Evolutionary conservation across 257 asterid species (phyloP), one percentile per base, ranked within the genome.

Genomic region (Ocimum tenuiflorum): DNA sequence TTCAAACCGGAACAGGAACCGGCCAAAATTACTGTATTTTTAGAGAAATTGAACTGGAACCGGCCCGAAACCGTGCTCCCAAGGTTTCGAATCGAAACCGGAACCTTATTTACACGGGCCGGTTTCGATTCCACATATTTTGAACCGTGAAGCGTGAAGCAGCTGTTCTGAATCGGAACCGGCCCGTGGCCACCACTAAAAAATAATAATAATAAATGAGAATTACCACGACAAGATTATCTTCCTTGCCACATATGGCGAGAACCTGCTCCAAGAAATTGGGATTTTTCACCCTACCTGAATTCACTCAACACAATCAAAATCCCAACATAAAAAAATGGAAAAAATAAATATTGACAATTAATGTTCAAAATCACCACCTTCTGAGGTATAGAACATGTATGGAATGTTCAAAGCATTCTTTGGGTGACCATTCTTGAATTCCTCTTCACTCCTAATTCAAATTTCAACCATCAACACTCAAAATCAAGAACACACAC

Each of bases 381-480:
- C 97, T 80, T 76, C 50, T 12, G 94, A 86, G 48, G 95, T 85
- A 66, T 23, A 67, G 60, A 88, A 81, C 96, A 91, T 86, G 63
- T 88, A 91, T 1, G 95, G 86, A 55, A 91, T 73, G 71, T 88
- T 91, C 59, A 83, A 51, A 35, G 97, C 72, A 29, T 82, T 84
- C 67, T 83, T 77, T 27, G 81, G 74, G 57, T 88, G 94, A 7
- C 96, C 97, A 23, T 79, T 75, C 72, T 80, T 76, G 85, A 86
- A 91, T 81, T 88, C 97, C 83, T 88, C 97, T 63, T 77, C 94
- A 2, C 96, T 88, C 88, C 97, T 91, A 56, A 60, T 14, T 38
- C 14, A 9, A 43, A 2, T 12, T 12, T 12, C 48, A 12, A 43
- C 6, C 0, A 1, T 43, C 19, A 43, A 3, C 19, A n/a, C 7